These are phyloP conservation scores for Torulaspora maleeae DNA, from an alignment of 805 yeast species.

Conservation along the genomic window DNA sequence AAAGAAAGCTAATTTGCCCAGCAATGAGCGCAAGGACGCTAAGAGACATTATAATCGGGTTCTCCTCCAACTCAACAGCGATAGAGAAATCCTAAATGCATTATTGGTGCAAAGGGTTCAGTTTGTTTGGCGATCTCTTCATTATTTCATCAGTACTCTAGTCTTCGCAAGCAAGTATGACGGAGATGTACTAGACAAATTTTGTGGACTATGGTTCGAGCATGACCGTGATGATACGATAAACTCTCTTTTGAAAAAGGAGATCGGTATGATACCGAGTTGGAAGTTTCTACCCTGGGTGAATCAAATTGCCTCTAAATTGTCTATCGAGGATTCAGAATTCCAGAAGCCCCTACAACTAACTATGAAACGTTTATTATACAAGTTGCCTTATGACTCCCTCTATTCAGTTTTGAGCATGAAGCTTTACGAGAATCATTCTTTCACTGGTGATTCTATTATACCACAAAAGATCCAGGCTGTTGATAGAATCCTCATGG, in stretches of 20 bases:
- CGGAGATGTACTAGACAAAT: constrained; percentile 62
- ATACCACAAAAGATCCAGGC: constrained; percentile 47
- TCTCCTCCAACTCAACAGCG: constrained; percentile 45
- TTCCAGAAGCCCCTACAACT: constrained; percentile 55
- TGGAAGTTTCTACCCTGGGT: constrained; percentile 73
- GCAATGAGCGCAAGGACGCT: constrained; percentile 49
- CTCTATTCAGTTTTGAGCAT: constrained; percentile 59
- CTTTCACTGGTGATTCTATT: constrained; percentile 35
- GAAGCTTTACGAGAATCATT: constrained; percentile 40
- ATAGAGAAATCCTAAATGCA: constrained; percentile 42
- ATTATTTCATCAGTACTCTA: constrained; percentile 56
- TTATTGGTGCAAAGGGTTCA: constrained; percentile 38
- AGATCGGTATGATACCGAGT: constrained; percentile 46
- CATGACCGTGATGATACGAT: constrained; percentile 44
- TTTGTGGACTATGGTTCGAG: constrained; percentile 81
- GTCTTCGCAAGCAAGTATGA: constrained; percentile 41
- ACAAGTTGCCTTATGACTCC: constrained; percentile 67
- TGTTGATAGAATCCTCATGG: constrained; percentile 46
- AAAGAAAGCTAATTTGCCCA: constrained; percentile 39
- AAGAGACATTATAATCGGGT: constrained; percentile 49
- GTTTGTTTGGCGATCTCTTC: constrained; percentile 51
- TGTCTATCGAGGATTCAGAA: constrained; percentile 43
- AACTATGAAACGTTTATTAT: constrained; percentile 45
- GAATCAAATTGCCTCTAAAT: constrained; percentile 71
- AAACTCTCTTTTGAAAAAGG: constrained; percentile 39